Evolutionary conservation across 176 grass and related monocot species (phyloP), one percentile per base, ranked within the genome.

Genomic region (Eleusine indica): DNA sequence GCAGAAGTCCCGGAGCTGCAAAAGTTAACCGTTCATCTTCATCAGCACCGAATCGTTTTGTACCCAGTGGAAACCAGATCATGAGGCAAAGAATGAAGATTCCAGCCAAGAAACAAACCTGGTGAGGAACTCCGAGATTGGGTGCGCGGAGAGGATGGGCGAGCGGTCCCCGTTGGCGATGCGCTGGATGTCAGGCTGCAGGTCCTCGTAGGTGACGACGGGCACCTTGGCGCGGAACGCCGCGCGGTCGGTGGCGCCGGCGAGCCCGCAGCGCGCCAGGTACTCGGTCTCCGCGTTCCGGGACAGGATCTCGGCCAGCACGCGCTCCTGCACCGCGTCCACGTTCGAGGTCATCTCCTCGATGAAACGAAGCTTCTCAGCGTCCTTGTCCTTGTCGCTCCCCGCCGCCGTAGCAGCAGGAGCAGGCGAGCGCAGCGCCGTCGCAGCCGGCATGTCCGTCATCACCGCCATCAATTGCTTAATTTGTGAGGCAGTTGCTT

Each of bases 151-250:
- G 65, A 94, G 88, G 73, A 94, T 91, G 15, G 86, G 82, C 38
- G 91, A 94, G 46, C 89, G 88, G 91, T 94, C 91, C 6, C 91
- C 91, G 35, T 94, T 86, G 42, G 91, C 91, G 73, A 91, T 94
- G 64, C 91, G 82, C 86, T 84, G 88, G 78, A 94, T 94, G 78
- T 94, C 82, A 0, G 88, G 89, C 89, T 89, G 82, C 68, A 94
- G 51, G 83, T 91, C 86, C 88, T 94, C 88, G 83, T 94, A 94
- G 22, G 91, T 91, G 66, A 91, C 92, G n/a, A 94, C 66, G 44
- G 92, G 89, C 41, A 89, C 86, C 85, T 21, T 83, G 58, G 83
- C 70, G 18, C 84, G 84, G 80, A 94, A 94, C n/a, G 86, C 49
- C 22, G 21, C 75, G 39, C 89, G 83, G 51, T 87, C 89, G 0